Evolutionary conservation across 2,329 filamentous ascomycete genomes (phyloP), one percentile per base, ranked within the genome.

Genomic region (Cladobotryum mycophilum): DNA sequence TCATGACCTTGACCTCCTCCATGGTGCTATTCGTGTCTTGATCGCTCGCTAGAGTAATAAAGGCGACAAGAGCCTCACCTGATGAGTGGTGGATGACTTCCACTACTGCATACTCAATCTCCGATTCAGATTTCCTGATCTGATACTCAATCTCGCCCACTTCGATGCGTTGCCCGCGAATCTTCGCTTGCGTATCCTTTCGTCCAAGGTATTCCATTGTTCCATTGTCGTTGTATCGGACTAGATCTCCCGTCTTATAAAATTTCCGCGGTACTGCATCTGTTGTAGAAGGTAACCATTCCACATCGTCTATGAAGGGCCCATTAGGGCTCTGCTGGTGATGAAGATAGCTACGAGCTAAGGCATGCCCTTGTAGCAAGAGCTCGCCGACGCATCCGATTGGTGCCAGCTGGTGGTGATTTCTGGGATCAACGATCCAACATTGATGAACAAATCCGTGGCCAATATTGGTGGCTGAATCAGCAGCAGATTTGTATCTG

Each of bases 71-170:
- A 30, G 25, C 9, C 25, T 30, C 25, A 11, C 25, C 25, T 2
- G 25, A 30, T 11, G 6, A 11, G 25, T 30, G 9, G 9, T 30
- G 25, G 6, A 30, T 6, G 25, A 30, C 9, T 7, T 30, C 25
- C 25, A 30, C 25, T 30, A 30, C 6, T 7, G 25, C 25, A 11
- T 30, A 6, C 25, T 30, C 25, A 11, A 30, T 30, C 25, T 30
- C 25, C 25, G 9, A 20, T 5, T 11, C 25, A 30, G 25, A 9
- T 2, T 37, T 13, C 30, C 22, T 41, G n/a, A 49, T 52, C 9
- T 52, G 45, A 11, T 52, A 9, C 4, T 53, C 51, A 25, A 53
- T 42, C 12, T 53, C 51, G 7, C 51, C 51, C n/a, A 50, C 2
- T 5, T 53, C 51, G 8, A 53, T 37, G 9, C 51, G 47, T 2